These are phyloP conservation scores for Dioscorea zingiberensis DNA, from an alignment of 106 monocot genomes.

Conservation along the genomic window DNA sequence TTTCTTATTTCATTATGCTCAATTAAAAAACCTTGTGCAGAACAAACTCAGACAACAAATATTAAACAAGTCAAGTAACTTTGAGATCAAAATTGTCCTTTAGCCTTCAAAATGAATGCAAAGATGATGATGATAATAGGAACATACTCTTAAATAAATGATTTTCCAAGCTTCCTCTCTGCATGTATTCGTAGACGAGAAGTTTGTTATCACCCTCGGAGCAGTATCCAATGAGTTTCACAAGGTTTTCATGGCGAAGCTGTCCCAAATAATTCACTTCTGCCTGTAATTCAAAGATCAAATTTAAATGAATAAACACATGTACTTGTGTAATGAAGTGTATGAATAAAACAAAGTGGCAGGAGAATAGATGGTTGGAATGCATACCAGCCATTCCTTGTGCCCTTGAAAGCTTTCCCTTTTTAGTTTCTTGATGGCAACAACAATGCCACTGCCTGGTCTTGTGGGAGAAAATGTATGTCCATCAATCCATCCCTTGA, in stretches of 20 bases:
- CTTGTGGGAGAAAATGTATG: conserved; percentile 48
- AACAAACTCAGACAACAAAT: too few relatives aligned
- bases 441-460: conserved; percentile 67
- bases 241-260: conserved; percentile 79
- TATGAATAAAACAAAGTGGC: background rate
- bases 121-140: background rate
- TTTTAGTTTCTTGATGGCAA: conserved; percentile 89
- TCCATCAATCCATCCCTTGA: conserved; percentile 91
- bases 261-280: conserved; percentile 84
- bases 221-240: conserved; percentile 88
- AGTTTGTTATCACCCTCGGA: conserved; percentile 69
- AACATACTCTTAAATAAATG: conserved; percentile 75
- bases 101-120: too few relatives aligned
- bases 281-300: conserved; percentile 37
- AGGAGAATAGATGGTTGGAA: background rate
- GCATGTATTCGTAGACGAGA: conserved; percentile 93
- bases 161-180: conserved; percentile 83
- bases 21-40: too few relatives aligned
- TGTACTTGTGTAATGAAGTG: background rate
- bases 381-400: conserved; percentile 84
- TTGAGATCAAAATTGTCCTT: too few relatives aligned
- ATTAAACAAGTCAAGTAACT: too few relatives aligned
- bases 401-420: conserved; percentile 88
- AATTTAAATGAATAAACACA: background rate
- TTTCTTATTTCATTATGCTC: too few relatives aligned